Conservation (phyloP, 164 flowering plant species). For the Euptelea pleiosperma region DNA sequence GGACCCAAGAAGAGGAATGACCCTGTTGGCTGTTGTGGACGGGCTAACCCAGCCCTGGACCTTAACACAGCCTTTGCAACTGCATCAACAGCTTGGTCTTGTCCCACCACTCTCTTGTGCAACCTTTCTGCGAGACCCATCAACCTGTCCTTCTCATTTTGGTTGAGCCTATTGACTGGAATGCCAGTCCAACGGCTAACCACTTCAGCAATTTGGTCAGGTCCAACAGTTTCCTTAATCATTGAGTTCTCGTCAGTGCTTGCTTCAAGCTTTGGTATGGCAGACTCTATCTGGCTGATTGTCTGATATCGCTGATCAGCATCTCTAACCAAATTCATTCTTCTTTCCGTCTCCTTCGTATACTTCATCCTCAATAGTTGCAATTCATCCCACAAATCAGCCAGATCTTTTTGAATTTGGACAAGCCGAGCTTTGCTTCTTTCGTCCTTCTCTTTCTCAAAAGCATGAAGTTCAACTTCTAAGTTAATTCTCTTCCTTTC, state of each 20-base stretch:
- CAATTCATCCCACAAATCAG: slow-evolving; percentile 61
- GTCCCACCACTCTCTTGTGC: too few relatives aligned
- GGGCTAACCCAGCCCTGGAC: slow-evolving; percentile 71
- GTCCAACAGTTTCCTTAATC: slow-evolving; percentile 66
- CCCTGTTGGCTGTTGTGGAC: slow-evolving; percentile 88
- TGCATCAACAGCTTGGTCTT: too few relatives aligned
- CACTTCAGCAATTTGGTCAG: slow-evolving; percentile 73
- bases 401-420: slow-evolving; percentile 63
- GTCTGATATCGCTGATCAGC: slow-evolving; percentile 77
- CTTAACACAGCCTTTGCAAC: too few relatives aligned
- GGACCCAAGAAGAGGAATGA: too few relatives aligned
- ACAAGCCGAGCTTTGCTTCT: slow-evolving; percentile 66
- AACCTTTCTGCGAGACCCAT: slow-evolving; percentile 65
- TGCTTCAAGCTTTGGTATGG: slow-evolving; percentile 57
- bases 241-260: slow-evolving; percentile 39
- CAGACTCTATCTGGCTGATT: slow-evolving; percentile 62
- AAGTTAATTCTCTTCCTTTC: slow-evolving; percentile 64
- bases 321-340: slow-evolving; percentile 77
- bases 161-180: slow-evolving; percentile 64
- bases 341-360: slow-evolving; percentile 75
- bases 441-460: slow-evolving; percentile 77
- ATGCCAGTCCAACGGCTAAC: too few relatives aligned
- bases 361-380: slow-evolving; percentile 79
- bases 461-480: slow-evolving; percentile 66
- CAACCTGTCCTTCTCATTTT: slow-evolving; percentile 58